Conservation (phyloP, 257 asterid genomes). For the Echium plantagineum region DNA sequence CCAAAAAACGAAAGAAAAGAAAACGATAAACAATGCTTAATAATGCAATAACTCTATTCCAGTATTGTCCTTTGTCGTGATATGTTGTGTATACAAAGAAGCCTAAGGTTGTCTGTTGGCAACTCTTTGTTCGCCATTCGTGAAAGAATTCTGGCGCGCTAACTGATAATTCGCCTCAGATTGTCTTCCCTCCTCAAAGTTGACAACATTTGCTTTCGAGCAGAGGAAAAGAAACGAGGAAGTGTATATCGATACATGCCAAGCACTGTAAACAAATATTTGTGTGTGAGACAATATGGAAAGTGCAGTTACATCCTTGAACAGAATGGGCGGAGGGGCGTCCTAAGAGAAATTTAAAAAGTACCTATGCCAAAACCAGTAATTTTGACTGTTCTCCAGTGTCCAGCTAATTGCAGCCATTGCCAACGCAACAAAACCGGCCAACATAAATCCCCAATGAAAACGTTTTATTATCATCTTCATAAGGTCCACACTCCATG, state of each 20-base stretch:
- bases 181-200: constrained; percentile 34
- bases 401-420: constrained; percentile 88
- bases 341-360: background rate
- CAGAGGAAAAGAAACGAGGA: constrained; percentile 90
- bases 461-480: constrained; percentile 50
- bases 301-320: too few species aligned
- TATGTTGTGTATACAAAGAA: background rate
- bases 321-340: background rate
- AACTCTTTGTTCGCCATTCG: constrained; percentile 26
- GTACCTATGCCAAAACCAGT: constrained; percentile 99
- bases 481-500: constrained; percentile 38
- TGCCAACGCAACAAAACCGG: constrained; percentile 53
- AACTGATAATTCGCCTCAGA: constrained; percentile 43
- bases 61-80: background rate
- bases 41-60: background rate
- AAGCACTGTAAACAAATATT: constrained; percentile 47
- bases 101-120: constrained; percentile 22
- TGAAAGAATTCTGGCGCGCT: constrained; percentile 56
- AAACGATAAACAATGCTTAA: background rate
- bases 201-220: constrained; percentile 45
- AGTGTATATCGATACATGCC: constrained; percentile 77
- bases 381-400: constrained; percentile 58
- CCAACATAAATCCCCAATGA: constrained; percentile 61
- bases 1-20: background rate
- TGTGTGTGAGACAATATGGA: constrained; percentile 6